Evolutionary conservation across 1,284 basidiomycete genomes (phyloP).

Genomic region (Microstroma glucosiphilum): DNA sequence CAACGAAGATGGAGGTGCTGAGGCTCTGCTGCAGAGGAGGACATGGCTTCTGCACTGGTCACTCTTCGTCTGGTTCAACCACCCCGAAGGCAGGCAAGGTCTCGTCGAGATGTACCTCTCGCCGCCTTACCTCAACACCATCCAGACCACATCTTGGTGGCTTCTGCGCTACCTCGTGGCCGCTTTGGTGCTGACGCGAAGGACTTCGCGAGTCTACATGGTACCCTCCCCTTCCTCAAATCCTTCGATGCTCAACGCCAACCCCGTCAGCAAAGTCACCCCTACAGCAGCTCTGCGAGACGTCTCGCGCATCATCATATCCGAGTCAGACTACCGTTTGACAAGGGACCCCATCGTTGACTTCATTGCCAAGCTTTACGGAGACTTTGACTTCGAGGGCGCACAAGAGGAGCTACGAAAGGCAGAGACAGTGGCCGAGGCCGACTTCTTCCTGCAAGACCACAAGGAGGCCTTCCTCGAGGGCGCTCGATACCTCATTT

Average conservation of each 20-base stretch:
- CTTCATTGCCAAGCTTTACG: slow-evolving; percentile 86
- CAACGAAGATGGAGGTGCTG: slow-evolving; percentile 54
- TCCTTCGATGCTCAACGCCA: slow-evolving; percentile 26
- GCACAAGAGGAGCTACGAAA: slow-evolving; percentile 74
- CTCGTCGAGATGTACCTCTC: slow-evolving; percentile 93
- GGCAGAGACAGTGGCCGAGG: slow-evolving; percentile 74
- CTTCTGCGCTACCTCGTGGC: slow-evolving; percentile 88
- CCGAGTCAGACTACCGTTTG: slow-evolving; percentile 57
- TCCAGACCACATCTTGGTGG: slow-evolving; percentile 93
- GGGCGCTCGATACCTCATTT: slow-evolving; percentile 88
- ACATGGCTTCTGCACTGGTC: slow-evolving; percentile 98
- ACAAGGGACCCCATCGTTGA: slow-evolving; percentile 87
- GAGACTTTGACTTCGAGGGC: slow-evolving; percentile 83
- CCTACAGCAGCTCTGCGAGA: slow-evolving; percentile 46
- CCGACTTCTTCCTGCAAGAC: slow-evolving; percentile 89
- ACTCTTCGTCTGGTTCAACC: slow-evolving; percentile 97
- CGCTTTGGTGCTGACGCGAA: slow-evolving; percentile 84
- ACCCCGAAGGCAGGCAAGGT: slow-evolving; percentile 81
- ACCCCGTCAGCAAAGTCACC: slow-evolving; percentile 36
- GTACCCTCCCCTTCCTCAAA: slow-evolving; percentile 30
- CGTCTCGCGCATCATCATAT: slow-evolving; percentile 42
- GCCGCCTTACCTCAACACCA: slow-evolving; percentile 93
- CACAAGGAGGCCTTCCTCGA: slow-evolving; percentile 90
- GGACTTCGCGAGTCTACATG: slow-evolving; percentile 52
- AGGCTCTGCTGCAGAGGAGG: slow-evolving; percentile 80